Conservation (phyloP, 1,139 yeast genomes). For the Yamadazyma buinensis region DNA sequence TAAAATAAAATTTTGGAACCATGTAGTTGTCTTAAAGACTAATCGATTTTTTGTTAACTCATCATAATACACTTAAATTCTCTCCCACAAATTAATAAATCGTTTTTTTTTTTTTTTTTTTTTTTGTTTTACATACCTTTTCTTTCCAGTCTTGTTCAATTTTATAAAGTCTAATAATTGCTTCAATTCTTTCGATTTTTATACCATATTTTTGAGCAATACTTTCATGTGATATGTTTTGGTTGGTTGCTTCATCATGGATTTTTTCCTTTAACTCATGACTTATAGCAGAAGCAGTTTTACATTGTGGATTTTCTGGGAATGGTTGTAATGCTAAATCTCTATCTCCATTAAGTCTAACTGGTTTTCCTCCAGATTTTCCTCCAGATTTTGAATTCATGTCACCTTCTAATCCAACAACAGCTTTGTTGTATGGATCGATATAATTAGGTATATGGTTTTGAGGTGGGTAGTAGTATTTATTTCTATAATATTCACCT, state of each 20-base stretch:
- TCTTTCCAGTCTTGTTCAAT: conserved; percentile 61
- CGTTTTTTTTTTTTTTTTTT: no score
- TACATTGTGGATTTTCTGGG: conserved; percentile 67
- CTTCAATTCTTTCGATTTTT: conserved; percentile 83
- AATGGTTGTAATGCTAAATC: conserved; percentile 62
- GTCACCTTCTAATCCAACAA: conserved; percentile 15
- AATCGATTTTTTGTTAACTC: conserved; percentile 46
- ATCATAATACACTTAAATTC: no score
- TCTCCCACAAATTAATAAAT: no score
- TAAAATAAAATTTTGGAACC: conserved; percentile 47
- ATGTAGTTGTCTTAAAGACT: conserved; percentile 73
- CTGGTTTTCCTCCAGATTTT: neutral
- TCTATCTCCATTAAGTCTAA: conserved; percentile 21
- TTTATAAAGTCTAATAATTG: conserved; percentile 62
- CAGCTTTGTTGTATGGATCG: conserved; percentile 53
- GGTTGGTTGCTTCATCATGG: conserved; percentile 49
- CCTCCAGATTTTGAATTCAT: conserved; percentile 12
- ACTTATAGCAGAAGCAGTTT: conserved; percentile 61
- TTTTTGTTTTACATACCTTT: conserved; percentile 55
- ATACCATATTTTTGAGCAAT: conserved; percentile 78
- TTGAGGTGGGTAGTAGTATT: conserved; percentile 69
- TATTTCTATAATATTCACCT: conserved; percentile 79
- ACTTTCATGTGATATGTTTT: conserved; percentile 60
- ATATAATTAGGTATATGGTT: conserved; percentile 74
- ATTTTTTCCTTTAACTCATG: conserved; percentile 58